Percentiles rank a stretch among this genome's conserved stretches.
These are phyloP conservation scores for Exophiala xenobiotica DNA, from an alignment of 2,329 filamentous ascomycete species.

Conservation along the genomic window DNA sequence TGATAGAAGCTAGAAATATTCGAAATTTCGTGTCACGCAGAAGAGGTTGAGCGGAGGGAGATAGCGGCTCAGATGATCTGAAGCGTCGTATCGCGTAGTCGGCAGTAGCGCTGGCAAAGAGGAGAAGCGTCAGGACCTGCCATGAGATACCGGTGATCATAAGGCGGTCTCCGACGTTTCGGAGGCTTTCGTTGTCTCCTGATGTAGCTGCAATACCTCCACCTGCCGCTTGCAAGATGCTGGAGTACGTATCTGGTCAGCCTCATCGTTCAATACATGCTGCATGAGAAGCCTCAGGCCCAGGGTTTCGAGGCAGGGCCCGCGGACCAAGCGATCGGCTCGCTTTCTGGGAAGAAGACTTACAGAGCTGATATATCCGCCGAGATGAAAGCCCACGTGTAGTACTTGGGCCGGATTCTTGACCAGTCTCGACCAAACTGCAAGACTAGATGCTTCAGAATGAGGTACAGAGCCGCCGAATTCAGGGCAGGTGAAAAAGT, in stretches of 20 bases:
- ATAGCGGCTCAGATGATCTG: constrained; percentile 3
- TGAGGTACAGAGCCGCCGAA: constrained; percentile 56
- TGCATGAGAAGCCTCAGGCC: no score
- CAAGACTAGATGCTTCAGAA: constrained; percentile 56
- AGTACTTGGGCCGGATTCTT: constrained; percentile 48
- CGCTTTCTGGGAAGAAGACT: no score
- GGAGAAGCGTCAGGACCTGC: constrained; percentile 52
- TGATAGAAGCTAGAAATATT: constrained; percentile 6
- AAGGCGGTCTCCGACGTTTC: constrained; percentile 52
- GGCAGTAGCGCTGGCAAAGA: constrained; percentile 28
- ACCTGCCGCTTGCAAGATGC: constrained; percentile 57
- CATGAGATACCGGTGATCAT: constrained; percentile 59
- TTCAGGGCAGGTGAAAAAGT: constrained; percentile 58
- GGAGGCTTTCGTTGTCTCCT: constrained; percentile 38
- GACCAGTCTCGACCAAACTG: constrained; percentile 53
- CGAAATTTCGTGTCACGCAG: constrained; percentile 7
- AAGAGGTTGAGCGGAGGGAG: not conserved
- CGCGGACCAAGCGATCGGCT: no score
- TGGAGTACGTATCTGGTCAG: no score
- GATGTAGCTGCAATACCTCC: constrained; percentile 55
- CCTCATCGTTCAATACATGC: no score
- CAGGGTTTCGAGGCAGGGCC: no score
- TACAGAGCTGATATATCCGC: constrained; percentile 57
- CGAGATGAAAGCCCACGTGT: constrained; percentile 59
- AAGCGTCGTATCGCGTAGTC: constrained; percentile 3